Percentiles rank a stretch among this genome's conserved stretches.
phyloP scores from a whole-genome alignment of 2,329 filamentous ascomycete species.

The Paraphaeosphaeria minitans region DNA sequence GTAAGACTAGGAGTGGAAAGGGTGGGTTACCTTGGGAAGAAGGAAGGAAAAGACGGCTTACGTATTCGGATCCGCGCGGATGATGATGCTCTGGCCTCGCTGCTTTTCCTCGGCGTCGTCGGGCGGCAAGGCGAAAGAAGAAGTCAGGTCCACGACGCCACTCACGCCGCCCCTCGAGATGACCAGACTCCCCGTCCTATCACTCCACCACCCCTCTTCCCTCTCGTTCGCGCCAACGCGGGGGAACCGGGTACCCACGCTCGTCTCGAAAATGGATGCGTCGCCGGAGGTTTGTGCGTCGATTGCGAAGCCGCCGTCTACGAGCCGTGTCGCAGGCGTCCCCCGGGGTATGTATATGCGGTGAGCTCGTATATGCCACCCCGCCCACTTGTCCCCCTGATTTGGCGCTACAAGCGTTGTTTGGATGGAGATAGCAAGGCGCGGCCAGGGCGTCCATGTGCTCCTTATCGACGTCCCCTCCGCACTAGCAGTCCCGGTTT shows the following conservation, averaged over 20 bases:
- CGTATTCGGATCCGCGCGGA: slow-evolving; percentile 29
- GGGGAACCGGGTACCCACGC: background rate
- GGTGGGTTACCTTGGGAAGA: too few species aligned
- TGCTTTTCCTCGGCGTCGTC: background rate
- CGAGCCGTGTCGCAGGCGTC: slow-evolving; percentile 5
- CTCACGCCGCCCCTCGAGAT: slow-evolving; percentile 22
- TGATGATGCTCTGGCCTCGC: slow-evolving; percentile 2
- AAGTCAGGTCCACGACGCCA: slow-evolving; percentile 20
- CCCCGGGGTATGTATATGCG: background rate
- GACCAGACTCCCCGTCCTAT: slow-evolving; percentile 9
- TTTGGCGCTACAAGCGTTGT: slow-evolving; percentile 18
- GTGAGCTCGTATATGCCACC: slow-evolving; percentile 24
- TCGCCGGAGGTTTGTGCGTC: slow-evolving; percentile 17
- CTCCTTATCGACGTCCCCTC: slow-evolving; percentile 11
- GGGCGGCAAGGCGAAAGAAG: slow-evolving; percentile 2
- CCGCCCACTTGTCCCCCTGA: slow-evolving; percentile 14
- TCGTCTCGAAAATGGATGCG: slow-evolving; percentile 21
- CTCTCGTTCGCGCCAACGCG: background rate
- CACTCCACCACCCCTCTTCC: slow-evolving; percentile 18
- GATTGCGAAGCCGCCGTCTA: slow-evolving; percentile 23
- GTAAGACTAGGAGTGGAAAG: too few species aligned
- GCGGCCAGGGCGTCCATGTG: slow-evolving; percentile 21
- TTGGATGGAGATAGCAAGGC: slow-evolving; percentile 4
- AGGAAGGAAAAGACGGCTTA: slow-evolving; percentile 9
- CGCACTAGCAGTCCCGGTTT: background rate